Base-by-base conservation (phyloP, 306 rosid genomes). In the Vigna unguiculata region DNA sequence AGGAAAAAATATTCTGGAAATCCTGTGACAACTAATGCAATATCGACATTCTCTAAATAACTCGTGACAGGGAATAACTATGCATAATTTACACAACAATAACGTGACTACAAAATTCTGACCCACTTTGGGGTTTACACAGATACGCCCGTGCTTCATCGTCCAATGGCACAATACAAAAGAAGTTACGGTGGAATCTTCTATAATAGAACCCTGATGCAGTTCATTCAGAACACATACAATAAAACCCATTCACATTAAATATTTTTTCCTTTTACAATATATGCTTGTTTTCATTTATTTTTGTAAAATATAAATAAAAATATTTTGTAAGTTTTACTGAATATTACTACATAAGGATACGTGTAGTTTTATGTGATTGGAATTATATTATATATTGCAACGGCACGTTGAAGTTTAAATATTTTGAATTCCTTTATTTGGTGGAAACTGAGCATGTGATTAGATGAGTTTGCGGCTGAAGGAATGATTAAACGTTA, bases 381-480 rank as follows among this genome's bases (percentile, higher is more conserved):
- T 63, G 11, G 9, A 61, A 4, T 7, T 34, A n/a, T 32, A 1
- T 32, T n/a, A n/a, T n/a, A n/a, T 8, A 6, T 28, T 7, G 14
- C 0, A 30, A 60, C 41, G 30, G 30, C 20, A 7, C 5, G 41
- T 14, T 59, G 41, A 28, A 60, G 12, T 60, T 6, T 61, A 6
- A 14, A n/a, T 25, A 9, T 62, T 62, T 7, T 32, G 7, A 32
- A 61, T n/a, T 24, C 6, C 4, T 58, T 25, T 25, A 54, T 25
- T 14, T 14, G 19, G 17, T 57, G 4, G 63, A 57, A 57, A 57
- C 17, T 57, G 6, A 22, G 64, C 1, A 58, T 25, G 64, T 58
- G 64, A 58, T 30, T 32, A 60, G 21, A 60, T 7, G 67, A 60
- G 14, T 60, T 60, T 30, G 45, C 67, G 43, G 43, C 43, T 11